Evolutionary conservation across 768 basidiomycete genomes (phyloP), one percentile per base, ranked within the genome.

Genomic region (Termitomyces sp.): DNA sequence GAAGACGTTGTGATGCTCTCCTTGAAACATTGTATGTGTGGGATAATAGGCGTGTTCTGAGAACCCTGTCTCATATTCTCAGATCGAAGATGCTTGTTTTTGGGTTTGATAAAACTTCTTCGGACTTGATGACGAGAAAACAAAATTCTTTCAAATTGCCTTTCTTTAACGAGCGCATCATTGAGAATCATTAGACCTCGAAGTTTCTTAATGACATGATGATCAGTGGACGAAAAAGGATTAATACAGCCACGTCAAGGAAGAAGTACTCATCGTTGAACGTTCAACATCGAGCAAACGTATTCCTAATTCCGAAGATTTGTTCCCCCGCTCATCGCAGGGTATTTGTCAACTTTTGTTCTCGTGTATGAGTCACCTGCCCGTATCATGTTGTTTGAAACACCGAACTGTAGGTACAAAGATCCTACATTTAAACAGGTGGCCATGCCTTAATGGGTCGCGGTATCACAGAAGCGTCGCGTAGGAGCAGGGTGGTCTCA

Each of bases 161-260:
- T 57, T 46, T 21, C 12, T 22, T 43, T 40, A 57, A 47, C 46
- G 22, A 53, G 53, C 53, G 40, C 26, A 37, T 47, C 32, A 22
- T 38, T 34, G 37, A 42, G 21, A 22, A 24, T 53, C 30, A 34
- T 34, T 57, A 44, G 30, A 22, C 40, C 38, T 51, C 41, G 42
- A 57, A 57, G 38, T 46, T 41, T 32, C 51, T 60, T 47, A 44
- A 44, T 45, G 53, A 10, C 54, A 47, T 55, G 54, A 41, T 53
- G 54, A 56, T 61, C 54, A 26, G 3, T 43, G 15, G 22, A 47
- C 57, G 26, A 51, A 58, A 61, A 61, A 58, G 60, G 60, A 51
- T 56, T 61, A 58, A 61, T 58, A 53, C 34, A 44, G n/a, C 54
- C 54, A 58, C 57, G 55, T 58, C 50, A 60, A 53, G 19, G 19